Evolutionary conservation across 2,329 filamentous ascomycete species (phyloP).

Genomic region (Clonostachys rhizophaga): DNA sequence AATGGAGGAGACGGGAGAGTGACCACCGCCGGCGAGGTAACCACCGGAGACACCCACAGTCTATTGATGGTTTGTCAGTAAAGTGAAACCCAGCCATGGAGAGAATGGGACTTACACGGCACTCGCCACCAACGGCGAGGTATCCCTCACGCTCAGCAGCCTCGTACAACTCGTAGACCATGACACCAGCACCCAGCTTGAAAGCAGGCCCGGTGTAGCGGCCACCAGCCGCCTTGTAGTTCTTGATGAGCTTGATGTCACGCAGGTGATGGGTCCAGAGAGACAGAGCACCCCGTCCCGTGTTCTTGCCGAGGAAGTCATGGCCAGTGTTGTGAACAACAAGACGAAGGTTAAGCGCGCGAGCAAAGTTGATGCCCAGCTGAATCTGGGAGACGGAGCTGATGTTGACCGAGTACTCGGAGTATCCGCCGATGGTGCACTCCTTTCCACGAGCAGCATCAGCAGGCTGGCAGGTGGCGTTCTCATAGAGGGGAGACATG

Average conservation of each 20-base stretch:
- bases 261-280: conserved; percentile 55
- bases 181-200: conserved; percentile 50
- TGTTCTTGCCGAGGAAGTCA: conserved; percentile 52
- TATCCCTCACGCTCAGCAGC: conserved; percentile 39
- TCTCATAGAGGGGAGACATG: conserved; percentile 32
- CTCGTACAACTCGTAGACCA: conserved; percentile 46
- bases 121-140: conserved; percentile 48
- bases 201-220: conserved; percentile 40
- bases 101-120: conserved; percentile 17
- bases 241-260: conserved; percentile 17
- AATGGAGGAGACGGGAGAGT: conserved; percentile 37
- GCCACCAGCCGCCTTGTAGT: conserved; percentile 9
- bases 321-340: conserved; percentile 49
- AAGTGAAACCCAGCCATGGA: neutral
- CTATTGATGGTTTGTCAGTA: neutral
- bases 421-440: conserved; percentile 34
- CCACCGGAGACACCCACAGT: conserved; percentile 19
- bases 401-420: conserved; percentile 32
- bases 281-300: conserved; percentile 52
- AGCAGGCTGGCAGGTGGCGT: conserved; percentile 25
- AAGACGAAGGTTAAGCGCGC: conserved; percentile 39
- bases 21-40: conserved; percentile 34
- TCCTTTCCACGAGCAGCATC: conserved; percentile 13
- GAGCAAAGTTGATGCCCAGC: conserved; percentile 38
- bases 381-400: conserved; percentile 36